Evolutionary conservation across 257 asterid species (phyloP).

Genomic region (Datura wrightii): DNA sequence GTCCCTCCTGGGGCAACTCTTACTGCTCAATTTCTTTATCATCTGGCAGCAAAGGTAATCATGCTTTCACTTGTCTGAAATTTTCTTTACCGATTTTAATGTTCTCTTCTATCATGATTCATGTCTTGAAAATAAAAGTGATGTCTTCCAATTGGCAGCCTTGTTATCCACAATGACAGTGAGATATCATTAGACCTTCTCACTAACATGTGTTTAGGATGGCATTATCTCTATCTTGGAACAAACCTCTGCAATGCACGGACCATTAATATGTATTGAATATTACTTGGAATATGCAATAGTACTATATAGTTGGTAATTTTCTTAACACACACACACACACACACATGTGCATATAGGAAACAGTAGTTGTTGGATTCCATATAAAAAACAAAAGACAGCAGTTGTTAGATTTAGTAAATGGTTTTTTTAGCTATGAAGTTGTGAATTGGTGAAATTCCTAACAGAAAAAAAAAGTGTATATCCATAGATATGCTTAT

Average conservation of each 20-base stretch:
- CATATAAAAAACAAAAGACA: not conserved
- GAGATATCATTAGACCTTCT: conserved; percentile 8
- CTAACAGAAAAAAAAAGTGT: not conserved
- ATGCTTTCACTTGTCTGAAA: conserved; percentile 32
- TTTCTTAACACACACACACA: not conserved
- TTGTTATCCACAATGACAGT: not conserved
- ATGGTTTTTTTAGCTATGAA: not conserved
- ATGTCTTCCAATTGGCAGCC: not conserved
- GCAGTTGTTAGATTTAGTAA: not conserved
- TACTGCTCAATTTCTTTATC: conserved; percentile 92
- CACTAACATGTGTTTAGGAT: conserved; percentile 18
- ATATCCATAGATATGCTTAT: not conserved
- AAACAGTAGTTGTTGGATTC: not conserved
- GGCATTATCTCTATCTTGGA: not conserved
- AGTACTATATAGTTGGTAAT: not conserved
- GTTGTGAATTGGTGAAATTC: not conserved
- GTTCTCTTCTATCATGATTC: conserved; percentile 3
- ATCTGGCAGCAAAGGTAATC: conserved; percentile 81
- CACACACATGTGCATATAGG: not conserved
- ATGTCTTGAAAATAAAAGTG: not conserved
- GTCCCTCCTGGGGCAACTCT: conserved; percentile 84
- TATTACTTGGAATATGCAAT: not conserved
- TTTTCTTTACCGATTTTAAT: conserved; percentile 8
- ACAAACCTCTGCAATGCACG: not conserved
- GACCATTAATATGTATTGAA: conserved; percentile 6